Base-by-base conservation (phyloP, 1,139 yeast genomes). In the Debaryomycetaceae sp. region DNA sequence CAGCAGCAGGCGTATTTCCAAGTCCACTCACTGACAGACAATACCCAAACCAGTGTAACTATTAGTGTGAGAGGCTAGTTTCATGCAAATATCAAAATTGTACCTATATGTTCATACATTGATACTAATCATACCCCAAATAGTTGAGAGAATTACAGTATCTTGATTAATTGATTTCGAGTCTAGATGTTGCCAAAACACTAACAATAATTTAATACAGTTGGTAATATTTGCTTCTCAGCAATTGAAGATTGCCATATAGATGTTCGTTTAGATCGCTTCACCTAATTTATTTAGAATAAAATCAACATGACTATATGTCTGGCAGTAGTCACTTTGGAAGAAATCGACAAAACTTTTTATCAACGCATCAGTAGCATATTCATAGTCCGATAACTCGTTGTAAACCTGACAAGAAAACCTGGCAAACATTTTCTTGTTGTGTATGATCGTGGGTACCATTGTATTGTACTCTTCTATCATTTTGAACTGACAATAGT, bases 41-140 rank as follows among this genome's bases (percentile, higher is more conserved):
- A 56, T 87, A 75, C 63, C 85, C 87, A 49, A 79, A 82, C 70
- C 91, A 82, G 65, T 87, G 95, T 68, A 71, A 60, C 11, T 70
- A 52, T 46, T 59, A 53, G 40, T 8, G 31, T 8, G 31, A 11
- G 8, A 8, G 31, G 8, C 8, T 27, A 8, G 8, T 27, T 27
- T 27, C 31, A 27, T 27, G 31, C 31, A 27, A 27, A 8, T 8
- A 27, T 4, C 11, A 27, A 7, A 27, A 27, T 11, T 11, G 11
- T 27, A 27, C 11, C 11, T 27, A 8, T 11, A 8, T 27, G 31
- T 27, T 11, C 31, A 27, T 27, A 27, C 11, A 27, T 8, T 27
- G 31, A 27, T 11, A 27, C 8, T 27, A 17, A 17, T 17, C 20
- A 17, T 17, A 17, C 20, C 20, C 4, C 20, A 17, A 17, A 17